Base-by-base conservation (phyloP, 495 filamentous ascomycete species). In the Neurospora sp. region DNA sequence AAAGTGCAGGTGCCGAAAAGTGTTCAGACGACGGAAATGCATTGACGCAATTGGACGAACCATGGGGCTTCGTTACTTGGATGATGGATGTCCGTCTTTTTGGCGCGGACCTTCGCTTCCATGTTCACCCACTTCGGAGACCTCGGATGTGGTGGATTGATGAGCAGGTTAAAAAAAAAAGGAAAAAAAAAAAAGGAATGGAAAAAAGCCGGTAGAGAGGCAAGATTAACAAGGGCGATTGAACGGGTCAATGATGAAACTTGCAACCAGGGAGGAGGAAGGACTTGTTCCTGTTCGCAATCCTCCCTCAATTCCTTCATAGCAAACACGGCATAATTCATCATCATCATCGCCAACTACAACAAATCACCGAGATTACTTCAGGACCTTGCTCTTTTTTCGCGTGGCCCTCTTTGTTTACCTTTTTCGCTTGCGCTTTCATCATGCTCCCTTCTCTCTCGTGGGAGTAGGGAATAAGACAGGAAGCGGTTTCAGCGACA, bases 121-220 rank as follows among this genome's bases (percentile, higher is more conserved):
- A 59, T 12, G 54, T 66, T 66, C 54, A 59, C 11, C 48, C 48
- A 66, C 54, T 66, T 66, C 54, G 54, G 54, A 66, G 27, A 66
- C 54, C 54, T 66, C 54, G 54, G 54, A 66, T 66, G 23, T 31
- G 4, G 11, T 66, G 14, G 27, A 66, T 35, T 8, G 54, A 66
- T 66, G 54, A 66, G 54, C 54, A 35, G 11, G 7, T 5, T 9
- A 16, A 31, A 16, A 16, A 59, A 31, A 54, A 54, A 59, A 6
- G 2, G 2, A 11, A 23, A 37, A 37, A 37, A 20, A 46, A 48
- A 48, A 23, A 46, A 23, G 9, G 11, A 44, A 44, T 18, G 7
- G 35, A 38, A 38, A 38, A 38, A 38, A 38, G 35, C 76, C 76
- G 74, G 76, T 73, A 76, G 75, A 75, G 75, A 62, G 2, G 54